phyloP scores from a whole-genome alignment of 192 early-diverging fungal species.

The Helicostylum pulchrum region DNA sequence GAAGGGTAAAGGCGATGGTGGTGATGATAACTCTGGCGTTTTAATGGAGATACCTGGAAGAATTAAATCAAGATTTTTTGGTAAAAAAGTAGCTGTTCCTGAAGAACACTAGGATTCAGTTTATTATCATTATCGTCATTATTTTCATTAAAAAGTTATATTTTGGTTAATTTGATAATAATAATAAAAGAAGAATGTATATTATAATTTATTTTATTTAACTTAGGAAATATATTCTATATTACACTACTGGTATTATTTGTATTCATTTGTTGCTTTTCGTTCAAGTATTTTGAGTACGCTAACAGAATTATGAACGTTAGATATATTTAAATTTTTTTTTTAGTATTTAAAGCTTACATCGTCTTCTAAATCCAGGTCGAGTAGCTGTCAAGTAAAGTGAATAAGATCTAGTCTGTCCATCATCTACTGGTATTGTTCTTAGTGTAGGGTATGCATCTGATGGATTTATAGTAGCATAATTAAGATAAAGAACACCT shows the following conservation, averaged over 20 bases:
- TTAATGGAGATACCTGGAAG: constrained; percentile 10
- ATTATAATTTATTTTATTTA: too few relatives aligned
- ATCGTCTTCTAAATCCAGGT: constrained; percentile 20
- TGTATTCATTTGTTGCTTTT: too few relatives aligned
- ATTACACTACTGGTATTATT: too few relatives aligned
- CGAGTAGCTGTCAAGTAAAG: constrained; percentile 37
- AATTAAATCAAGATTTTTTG: neutral
- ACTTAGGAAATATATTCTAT: too few relatives aligned
- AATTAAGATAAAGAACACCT: constrained; percentile 31
- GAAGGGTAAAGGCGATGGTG: neutral
- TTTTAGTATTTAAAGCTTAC: neutral
- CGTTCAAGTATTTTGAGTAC: too few relatives aligned
- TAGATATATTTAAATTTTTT: too few relatives aligned
- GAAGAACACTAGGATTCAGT: too few relatives aligned
- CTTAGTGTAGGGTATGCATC: constrained; percentile 29
- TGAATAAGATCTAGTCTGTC: constrained; percentile 32
- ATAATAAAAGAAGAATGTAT: too few relatives aligned
- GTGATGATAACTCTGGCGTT: neutral
- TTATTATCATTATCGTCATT: too few relatives aligned
- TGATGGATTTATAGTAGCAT: constrained; percentile 34
- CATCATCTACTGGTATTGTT: constrained; percentile 30
- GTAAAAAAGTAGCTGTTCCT: neutral
- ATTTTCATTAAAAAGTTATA: too few relatives aligned
- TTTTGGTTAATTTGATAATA: too few relatives aligned
- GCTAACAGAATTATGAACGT: too few relatives aligned